phyloP scores from a whole-genome alignment of 495 filamentous ascomycete species.

The Penicilliopsis zonata region DNA sequence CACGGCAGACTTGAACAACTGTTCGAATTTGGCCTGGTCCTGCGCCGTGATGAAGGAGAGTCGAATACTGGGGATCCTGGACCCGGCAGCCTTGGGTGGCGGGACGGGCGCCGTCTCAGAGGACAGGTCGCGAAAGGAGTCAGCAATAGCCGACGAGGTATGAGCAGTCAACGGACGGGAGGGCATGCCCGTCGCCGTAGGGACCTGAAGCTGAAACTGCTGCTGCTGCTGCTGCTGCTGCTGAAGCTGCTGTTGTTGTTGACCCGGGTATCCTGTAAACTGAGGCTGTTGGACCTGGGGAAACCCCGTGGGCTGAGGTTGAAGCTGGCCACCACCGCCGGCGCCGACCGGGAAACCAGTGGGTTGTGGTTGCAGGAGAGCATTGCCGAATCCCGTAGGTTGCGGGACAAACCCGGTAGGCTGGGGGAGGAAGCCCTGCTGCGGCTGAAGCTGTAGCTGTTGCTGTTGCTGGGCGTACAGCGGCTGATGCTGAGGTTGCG shows the following conservation, averaged over 20 bases:
- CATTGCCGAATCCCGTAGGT: constrained; percentile 38
- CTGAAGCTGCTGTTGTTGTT: constrained; percentile 37
- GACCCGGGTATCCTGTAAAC: constrained; percentile 26
- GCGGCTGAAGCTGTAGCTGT: constrained; percentile 47
- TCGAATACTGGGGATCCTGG: constrained; percentile 88
- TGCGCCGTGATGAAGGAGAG: constrained; percentile 90
- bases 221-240: constrained; percentile 29
- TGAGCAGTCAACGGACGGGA: constrained; percentile 34
- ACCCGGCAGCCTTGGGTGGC: constrained; percentile 39
- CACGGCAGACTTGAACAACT: constrained; percentile 91
- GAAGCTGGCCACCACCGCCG: constrained; percentile 52
- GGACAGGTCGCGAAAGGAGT: constrained; percentile 59
- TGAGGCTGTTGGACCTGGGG: constrained; percentile 19
- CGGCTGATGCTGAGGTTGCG: too few relatives aligned
- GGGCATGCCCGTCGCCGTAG: constrained; percentile 25
- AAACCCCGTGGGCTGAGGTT: constrained; percentile 46
- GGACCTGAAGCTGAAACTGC: constrained; percentile 37
- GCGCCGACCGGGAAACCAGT: constrained; percentile 46
- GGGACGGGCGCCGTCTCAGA: constrained; percentile 32
- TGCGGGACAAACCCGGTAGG: constrained; percentile 41
- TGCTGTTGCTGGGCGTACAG: constrained; percentile 36
- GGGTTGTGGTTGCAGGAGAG: constrained; percentile 41
- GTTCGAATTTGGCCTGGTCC: constrained; percentile 97
- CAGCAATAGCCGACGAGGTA: constrained; percentile 75
- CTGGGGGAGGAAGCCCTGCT: constrained; percentile 38